Percentiles rank a stretch among this genome's conserved stretches.
Conservation (phyloP, 192 early-diverging fungal species). For the Coemansia sp. region DNA sequence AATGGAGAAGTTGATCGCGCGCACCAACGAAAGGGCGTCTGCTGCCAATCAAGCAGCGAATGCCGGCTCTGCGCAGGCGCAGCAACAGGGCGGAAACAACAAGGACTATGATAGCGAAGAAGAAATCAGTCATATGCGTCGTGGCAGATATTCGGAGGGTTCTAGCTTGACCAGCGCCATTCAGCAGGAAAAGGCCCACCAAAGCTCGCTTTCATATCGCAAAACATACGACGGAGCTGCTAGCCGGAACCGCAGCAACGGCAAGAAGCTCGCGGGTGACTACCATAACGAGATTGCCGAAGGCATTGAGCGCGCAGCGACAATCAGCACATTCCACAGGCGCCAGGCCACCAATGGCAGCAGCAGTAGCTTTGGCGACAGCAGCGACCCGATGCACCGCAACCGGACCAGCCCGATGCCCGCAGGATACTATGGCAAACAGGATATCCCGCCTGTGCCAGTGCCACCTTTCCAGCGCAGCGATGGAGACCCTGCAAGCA, state of each 20-base stretch:
- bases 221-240: slow-evolving; percentile 51
- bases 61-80: slow-evolving; percentile 11
- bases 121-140: slow-evolving; percentile 21
- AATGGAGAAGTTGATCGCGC: slow-evolving; percentile 68
- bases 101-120: slow-evolving; percentile 38
- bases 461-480: slow-evolving; percentile 35
- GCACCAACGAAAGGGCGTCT: slow-evolving; percentile 46
- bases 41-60: slow-evolving; percentile 17
- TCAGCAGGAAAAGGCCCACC: slow-evolving; percentile 41
- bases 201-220: slow-evolving; percentile 32
- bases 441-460: slow-evolving; percentile 35
- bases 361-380: slow-evolving; percentile 34
- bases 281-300: slow-evolving; percentile 42
- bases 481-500: slow-evolving; percentile 4
- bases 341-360: slow-evolving; percentile 47
- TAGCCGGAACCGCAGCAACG: slow-evolving; percentile 20
- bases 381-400: slow-evolving; percentile 9
- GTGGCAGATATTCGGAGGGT: slow-evolving; percentile 50
- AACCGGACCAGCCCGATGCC: slow-evolving; percentile 42
- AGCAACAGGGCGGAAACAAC: slow-evolving; percentile 20
- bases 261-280: slow-evolving; percentile 40
- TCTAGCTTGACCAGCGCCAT: slow-evolving; percentile 43
- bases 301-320: slow-evolving; percentile 49
- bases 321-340: slow-evolving; percentile 37
- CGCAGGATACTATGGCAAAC: slow-evolving; percentile 20